Percentiles rank a stretch among this genome's conserved stretches.
phyloP scores from a whole-genome alignment of 2,329 filamentous ascomycete species.

The Emmonsiellopsis sp. region DNA sequence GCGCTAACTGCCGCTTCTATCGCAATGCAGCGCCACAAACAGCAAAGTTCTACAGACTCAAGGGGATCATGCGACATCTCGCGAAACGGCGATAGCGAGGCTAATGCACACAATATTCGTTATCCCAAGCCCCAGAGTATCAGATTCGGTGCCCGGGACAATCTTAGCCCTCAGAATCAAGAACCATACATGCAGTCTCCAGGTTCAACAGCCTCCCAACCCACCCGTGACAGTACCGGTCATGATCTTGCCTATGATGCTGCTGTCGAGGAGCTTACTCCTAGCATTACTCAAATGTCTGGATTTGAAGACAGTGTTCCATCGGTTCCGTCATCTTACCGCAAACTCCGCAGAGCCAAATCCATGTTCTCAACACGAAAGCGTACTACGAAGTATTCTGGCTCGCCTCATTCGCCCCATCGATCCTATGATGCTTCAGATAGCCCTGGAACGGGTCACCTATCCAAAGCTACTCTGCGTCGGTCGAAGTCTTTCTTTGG shows the following conservation, averaged over 20 bases:
- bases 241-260: constrained; percentile 10
- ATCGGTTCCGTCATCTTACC: constrained; percentile 38
- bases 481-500: constrained; percentile 37
- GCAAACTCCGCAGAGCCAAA: constrained; percentile 37
- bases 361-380: constrained; percentile 39
- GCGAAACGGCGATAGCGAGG: background rate
- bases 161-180: background rate
- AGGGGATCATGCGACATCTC: background rate
- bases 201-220: background rate
- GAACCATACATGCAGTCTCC: background rate
- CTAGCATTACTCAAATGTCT: constrained; percentile 23
- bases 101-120: background rate
- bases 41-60: constrained; percentile 10
- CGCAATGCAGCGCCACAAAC: constrained; percentile 32
- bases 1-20: constrained; percentile 34
- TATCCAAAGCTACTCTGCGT: constrained; percentile 21
- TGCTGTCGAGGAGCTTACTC: constrained; percentile 13
- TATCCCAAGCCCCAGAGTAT: constrained; percentile 5
- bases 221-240: background rate
- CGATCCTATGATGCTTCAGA: background rate
- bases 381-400: constrained; percentile 16
- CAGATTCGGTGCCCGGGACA: constrained; percentile 1
- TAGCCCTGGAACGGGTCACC: constrained; percentile 3
- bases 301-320: constrained; percentile 28
- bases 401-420: constrained; percentile 2